Conservation (phyloP, 2,329 filamentous ascomycete species). For the Penicillium sclerotiorum region DNA sequence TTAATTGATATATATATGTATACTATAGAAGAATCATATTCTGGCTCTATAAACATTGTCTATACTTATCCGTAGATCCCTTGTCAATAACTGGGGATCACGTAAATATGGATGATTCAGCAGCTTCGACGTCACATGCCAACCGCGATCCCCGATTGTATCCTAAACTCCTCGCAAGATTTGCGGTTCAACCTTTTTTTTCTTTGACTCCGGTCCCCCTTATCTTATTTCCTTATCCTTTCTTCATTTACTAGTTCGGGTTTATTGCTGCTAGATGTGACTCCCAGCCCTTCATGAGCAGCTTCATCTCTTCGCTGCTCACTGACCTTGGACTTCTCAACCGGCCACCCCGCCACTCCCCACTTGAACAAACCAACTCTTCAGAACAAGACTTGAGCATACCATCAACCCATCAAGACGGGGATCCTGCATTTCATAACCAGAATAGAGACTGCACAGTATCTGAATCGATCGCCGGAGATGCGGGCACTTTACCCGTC, state of each 20-base stretch:
- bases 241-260: not conserved
- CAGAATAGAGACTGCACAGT: conserved; percentile 14
- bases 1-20: too few relatives aligned
- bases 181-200: not conserved
- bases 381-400: too few relatives aligned
- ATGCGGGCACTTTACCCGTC: conserved; percentile 26
- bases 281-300: conserved; percentile 44
- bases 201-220: not conserved
- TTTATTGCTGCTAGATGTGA: conserved; percentile 15
- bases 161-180: not conserved
- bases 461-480: conserved; percentile 14
- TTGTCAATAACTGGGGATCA: not conserved
- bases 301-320: conserved; percentile 46
- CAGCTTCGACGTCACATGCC: conserved; percentile 21
- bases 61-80: not conserved
- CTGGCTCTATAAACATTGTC: too few relatives aligned
- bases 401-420: too few relatives aligned
- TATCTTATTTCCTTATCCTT: not conserved
- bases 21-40: too few relatives aligned
- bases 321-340: conserved; percentile 48
- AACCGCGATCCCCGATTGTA: not conserved
- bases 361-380: conserved; percentile 29
- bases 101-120: conserved; percentile 23
- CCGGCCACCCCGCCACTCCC: conserved; percentile 33
- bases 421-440: conserved; percentile 16